Conservation (phyloP, 192 early-diverging fungal species). For the Rhizophagus sp. region DNA sequence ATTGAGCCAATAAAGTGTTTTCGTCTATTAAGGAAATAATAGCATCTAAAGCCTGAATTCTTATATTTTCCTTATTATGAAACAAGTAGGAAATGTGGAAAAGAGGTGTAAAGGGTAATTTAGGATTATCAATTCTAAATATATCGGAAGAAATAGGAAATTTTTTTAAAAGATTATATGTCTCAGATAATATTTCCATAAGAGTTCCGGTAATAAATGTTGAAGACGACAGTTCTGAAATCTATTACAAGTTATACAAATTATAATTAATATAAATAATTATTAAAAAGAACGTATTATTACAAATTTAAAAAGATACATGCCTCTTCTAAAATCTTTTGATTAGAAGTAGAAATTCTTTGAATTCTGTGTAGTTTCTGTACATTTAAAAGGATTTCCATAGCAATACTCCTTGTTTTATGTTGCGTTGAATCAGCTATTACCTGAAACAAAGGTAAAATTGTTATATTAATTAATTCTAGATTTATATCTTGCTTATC, state of each 20-base stretch:
- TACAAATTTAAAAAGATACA: not conserved
- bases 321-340: constrained; percentile 19
- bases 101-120: constrained; percentile 34
- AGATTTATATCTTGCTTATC: constrained; percentile 6
- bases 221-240: not conserved
- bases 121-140: constrained; percentile 7
- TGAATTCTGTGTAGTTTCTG: constrained; percentile 32
- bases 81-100: constrained; percentile 41
- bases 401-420: constrained; percentile 32
- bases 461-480: constrained; percentile 40
- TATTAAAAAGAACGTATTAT: not conserved
- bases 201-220: constrained; percentile 9
- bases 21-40: constrained; percentile 1
- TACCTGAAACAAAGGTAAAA: constrained; percentile 55
- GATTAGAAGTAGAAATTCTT: constrained; percentile 7
- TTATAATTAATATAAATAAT: not conserved
- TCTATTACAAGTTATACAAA: not conserved
- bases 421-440: constrained; percentile 43
- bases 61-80: constrained; percentile 34
- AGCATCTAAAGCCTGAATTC: constrained; percentile 31
- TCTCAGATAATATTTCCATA: constrained; percentile 6
- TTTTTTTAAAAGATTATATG: constrained; percentile 4
- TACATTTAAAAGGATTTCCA: constrained; percentile 36
- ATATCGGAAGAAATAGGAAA: constrained; percentile 19
- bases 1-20: constrained; percentile 28